Conservation (phyloP, 208 protist genomes). For the Borovskyia barvae region DNA sequence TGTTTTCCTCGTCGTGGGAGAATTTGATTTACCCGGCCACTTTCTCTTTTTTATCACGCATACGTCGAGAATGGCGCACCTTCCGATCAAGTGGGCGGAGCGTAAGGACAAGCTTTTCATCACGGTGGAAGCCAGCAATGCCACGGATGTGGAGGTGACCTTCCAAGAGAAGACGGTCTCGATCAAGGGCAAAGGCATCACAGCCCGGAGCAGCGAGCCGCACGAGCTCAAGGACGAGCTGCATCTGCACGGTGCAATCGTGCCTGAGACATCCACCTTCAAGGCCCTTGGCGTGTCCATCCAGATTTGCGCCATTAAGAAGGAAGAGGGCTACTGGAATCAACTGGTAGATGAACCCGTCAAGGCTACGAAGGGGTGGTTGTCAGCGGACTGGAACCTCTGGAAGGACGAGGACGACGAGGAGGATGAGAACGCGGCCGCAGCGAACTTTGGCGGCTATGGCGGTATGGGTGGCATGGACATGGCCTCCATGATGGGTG, state of each 20-base stretch:
- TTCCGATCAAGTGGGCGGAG: conserved; percentile 91
- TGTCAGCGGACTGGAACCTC: conserved; percentile 89
- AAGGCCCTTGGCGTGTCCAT: conserved; percentile 86
- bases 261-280: conserved; percentile 75
- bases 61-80: conserved; percentile 56
- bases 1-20: not conserved
- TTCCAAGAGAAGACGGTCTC: conserved; percentile 79
- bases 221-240: conserved; percentile 69
- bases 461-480: conserved; percentile 77
- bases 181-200: conserved; percentile 73
- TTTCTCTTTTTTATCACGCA: not conserved
- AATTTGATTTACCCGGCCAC: not conserved
- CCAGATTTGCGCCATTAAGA: conserved; percentile 88
- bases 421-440: conserved; percentile 53
- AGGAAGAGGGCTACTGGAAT: conserved; percentile 88
- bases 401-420: conserved; percentile 92
- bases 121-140: conserved; percentile 74
- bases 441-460: conserved; percentile 78
- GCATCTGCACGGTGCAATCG: conserved; percentile 77
- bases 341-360: conserved; percentile 69
- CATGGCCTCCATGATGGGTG: conserved; percentile 61
- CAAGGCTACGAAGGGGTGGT: conserved; percentile 77
- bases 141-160: conserved; percentile 69
- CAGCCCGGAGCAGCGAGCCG: conserved; percentile 53
- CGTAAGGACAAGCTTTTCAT: conserved; percentile 87